phyloP scores from a whole-genome alignment of 1,139 yeast species.

The Kurtzmaniella quercitrusa region DNA sequence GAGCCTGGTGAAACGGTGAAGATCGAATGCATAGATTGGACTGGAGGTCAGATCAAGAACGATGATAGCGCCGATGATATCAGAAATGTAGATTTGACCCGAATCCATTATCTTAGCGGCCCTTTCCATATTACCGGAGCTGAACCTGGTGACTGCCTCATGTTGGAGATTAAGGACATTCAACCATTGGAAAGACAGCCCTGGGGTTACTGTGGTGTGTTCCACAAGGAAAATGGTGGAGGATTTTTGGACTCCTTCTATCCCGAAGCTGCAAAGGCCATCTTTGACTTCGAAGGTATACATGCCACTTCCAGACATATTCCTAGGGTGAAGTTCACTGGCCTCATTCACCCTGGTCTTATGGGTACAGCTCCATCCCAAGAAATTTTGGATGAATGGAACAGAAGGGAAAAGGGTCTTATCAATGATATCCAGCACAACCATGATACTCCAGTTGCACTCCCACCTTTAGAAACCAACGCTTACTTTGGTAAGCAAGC shows the following conservation, averaged over 20 bases:
- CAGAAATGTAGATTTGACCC: slow-evolving; percentile 36
- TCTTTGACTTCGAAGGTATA: slow-evolving; percentile 49
- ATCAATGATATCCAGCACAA: slow-evolving; percentile 24
- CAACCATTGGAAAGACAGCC: slow-evolving; percentile 49
- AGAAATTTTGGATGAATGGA: slow-evolving; percentile 41
- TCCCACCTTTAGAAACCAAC: slow-evolving; percentile 30
- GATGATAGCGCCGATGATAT: slow-evolving; percentile 45
- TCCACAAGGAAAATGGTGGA: slow-evolving; percentile 46
- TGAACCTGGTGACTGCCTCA: slow-evolving; percentile 44
- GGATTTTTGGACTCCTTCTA: slow-evolving; percentile 45
- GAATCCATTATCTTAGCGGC: slow-evolving; percentile 46
- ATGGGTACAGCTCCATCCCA: slow-evolving; percentile 46
- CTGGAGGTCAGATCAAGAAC: slow-evolving; percentile 47
- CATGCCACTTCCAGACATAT: slow-evolving; percentile 44
- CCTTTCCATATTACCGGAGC: slow-evolving; percentile 43
- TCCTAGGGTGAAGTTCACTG: slow-evolving; percentile 43
- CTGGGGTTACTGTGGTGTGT: slow-evolving; percentile 50
- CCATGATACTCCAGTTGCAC: slow-evolving; percentile 34
- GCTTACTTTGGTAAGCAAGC: slow-evolving; percentile 33
- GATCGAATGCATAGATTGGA: slow-evolving; percentile 50
- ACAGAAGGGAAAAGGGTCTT: slow-evolving; percentile 31
- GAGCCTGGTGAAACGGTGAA: slow-evolving; percentile 40
- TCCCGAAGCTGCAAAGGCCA: slow-evolving; percentile 48
- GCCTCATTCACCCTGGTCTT: slow-evolving; percentile 46
- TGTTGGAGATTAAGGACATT: slow-evolving; percentile 46